Percentiles rank a stretch among this genome's conserved stretches.
Conservation (phyloP, 208 protist species). For the Trypanosoma vivax region DNA sequence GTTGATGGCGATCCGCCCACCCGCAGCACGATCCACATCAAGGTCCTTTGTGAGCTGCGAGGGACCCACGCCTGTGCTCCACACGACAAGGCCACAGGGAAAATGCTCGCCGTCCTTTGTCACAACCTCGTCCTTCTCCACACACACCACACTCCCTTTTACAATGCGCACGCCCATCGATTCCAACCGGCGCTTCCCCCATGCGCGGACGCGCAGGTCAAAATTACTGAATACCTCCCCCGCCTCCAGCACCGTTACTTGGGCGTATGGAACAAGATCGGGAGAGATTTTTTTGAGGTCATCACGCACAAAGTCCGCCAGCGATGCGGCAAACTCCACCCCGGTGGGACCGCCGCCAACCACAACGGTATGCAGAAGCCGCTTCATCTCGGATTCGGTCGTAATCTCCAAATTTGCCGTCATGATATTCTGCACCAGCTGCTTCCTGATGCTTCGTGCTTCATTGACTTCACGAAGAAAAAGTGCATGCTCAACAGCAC, state of each 20-base stretch:
- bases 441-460: slow-evolving; percentile 82
- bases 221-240: slow-evolving; percentile 85
- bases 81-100: slow-evolving; percentile 69
- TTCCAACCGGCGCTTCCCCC: slow-evolving; percentile 64
- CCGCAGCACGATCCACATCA: slow-evolving; percentile 60
- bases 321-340: slow-evolving; percentile 82
- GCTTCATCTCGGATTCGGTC: slow-evolving; percentile 58
- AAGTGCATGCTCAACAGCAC: slow-evolving; percentile 83
- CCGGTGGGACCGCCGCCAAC: slow-evolving; percentile 89
- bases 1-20: slow-evolving; percentile 64
- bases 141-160: slow-evolving; percentile 64
- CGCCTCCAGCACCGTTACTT: slow-evolving; percentile 86
- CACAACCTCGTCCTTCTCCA: slow-evolving; percentile 65
- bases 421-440: slow-evolving; percentile 91
- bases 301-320: slow-evolving; percentile 86
- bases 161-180: slow-evolving; percentile 58
- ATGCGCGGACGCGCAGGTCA: slow-evolving; percentile 69
- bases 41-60: slow-evolving; percentile 67
- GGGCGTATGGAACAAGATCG: slow-evolving; percentile 59
- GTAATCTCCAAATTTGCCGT: slow-evolving; percentile 80
- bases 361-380: slow-evolving; percentile 84
- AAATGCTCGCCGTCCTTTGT: slow-evolving; percentile 64
- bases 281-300: slow-evolving; percentile 76
- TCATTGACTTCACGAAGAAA: slow-evolving; percentile 89
- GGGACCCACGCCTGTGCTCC: slow-evolving; percentile 82